Percentiles rank a stretch among this genome's conserved stretches.
Evolutionary conservation across 192 early-diverging fungal species (phyloP).

Genomic region (Podila horticola): DNA sequence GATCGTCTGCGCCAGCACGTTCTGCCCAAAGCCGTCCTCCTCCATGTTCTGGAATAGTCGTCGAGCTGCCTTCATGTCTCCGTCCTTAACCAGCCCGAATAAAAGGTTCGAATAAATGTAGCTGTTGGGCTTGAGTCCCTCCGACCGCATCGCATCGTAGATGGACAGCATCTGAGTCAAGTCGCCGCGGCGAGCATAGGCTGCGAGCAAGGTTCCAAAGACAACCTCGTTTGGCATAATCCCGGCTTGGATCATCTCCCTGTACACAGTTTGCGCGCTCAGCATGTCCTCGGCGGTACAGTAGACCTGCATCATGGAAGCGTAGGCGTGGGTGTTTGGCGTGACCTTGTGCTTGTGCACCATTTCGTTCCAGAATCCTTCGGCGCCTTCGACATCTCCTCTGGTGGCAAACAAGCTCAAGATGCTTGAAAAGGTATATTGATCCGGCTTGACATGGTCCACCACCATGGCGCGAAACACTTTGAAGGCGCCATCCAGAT

Average conservation of each 20-base stretch:
- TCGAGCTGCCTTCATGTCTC: constrained; percentile 47
- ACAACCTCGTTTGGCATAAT: constrained; percentile 77
- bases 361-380: constrained; percentile 60
- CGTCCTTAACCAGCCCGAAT: constrained; percentile 50
- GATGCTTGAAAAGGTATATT: constrained; percentile 58
- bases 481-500: constrained; percentile 54
- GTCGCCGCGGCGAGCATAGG: constrained; percentile 66
- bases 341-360: constrained; percentile 27
- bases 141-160: constrained; percentile 56
- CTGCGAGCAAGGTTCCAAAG: constrained; percentile 85
- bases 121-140: constrained; percentile 49
- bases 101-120: constrained; percentile 59
- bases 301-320: constrained; percentile 82
- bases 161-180: constrained; percentile 53
- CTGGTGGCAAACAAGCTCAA: constrained; percentile 60
- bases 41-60: constrained; percentile 57
- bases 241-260: constrained; percentile 78
- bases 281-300: constrained; percentile 72
- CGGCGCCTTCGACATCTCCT: constrained; percentile 44
- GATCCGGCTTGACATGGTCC: constrained; percentile 50
- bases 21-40: constrained; percentile 37
- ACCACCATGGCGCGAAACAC: constrained; percentile 53
- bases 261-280: constrained; percentile 82
- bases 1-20: constrained; percentile 57
- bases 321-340: constrained; percentile 64